phyloP scores from a whole-genome alignment of 148 eudicot species.

The Suaeda aralocaspica region DNA sequence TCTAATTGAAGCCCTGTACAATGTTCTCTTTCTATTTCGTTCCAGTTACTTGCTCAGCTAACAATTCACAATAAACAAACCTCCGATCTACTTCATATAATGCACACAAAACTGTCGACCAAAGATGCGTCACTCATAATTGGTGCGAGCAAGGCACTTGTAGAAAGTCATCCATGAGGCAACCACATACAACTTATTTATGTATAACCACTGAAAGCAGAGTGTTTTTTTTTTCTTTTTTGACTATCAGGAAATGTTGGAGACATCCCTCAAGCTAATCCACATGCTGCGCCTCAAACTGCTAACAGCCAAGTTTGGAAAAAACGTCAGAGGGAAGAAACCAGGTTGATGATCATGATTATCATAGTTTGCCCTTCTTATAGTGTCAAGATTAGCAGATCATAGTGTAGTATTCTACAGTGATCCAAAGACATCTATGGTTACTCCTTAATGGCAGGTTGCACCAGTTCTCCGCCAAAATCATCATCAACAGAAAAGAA shows the following conservation, averaged over 20 bases:
- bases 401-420: neutral
- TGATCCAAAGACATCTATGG: neutral
- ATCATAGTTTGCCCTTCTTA: slow-evolving; percentile 7
- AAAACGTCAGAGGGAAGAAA: neutral
- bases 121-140: neutral
- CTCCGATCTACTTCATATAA: neutral
- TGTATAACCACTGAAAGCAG: neutral
- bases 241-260: neutral
- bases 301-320: neutral
- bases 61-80: slow-evolving; percentile 8
- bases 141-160: neutral
- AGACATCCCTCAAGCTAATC: neutral
- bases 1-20: slow-evolving; percentile 10
- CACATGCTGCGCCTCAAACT: neutral
- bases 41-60: slow-evolving; percentile 1
- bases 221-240: neutral
- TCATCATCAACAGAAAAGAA: slow-evolving; percentile 24
- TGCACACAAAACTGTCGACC: slow-evolving; percentile 1
- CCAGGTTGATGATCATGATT: neutral
- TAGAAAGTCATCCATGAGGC: neutral
- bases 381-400: slow-evolving; percentile 10
- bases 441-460: slow-evolving; percentile 10
- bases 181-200: neutral
- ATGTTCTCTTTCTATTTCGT: neutral
- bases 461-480: slow-evolving; percentile 6